phyloP scores from a whole-genome alignment of 2,329 filamentous ascomycete genomes.

The Trichoderma endophyticum region DNA sequence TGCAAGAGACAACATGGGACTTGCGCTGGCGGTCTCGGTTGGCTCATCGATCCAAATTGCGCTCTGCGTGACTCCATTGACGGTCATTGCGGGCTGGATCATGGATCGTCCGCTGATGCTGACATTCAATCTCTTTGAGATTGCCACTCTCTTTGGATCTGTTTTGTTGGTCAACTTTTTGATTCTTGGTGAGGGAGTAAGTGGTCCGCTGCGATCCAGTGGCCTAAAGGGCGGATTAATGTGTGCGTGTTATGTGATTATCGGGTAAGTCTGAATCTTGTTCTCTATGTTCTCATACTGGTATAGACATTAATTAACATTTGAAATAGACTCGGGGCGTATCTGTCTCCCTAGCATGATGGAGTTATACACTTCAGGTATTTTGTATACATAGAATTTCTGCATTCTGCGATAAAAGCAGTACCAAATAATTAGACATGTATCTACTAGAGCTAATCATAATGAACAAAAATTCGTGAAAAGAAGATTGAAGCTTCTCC shows the following conservation, averaged over 20 bases:
- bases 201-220: conserved; percentile 57
- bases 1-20: conserved; percentile 58
- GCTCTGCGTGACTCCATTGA: conserved; percentile 57
- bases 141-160: conserved; percentile 66
- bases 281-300: neutral
- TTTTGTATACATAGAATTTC: conserved; percentile 1
- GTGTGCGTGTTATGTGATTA: conserved; percentile 53
- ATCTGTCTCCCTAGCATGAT: conserved; percentile 12
- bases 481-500: neutral
- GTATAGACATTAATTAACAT: neutral
- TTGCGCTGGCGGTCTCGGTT: conserved; percentile 59
- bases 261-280: conserved; percentile 33
- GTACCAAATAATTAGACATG: neutral
- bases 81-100: conserved; percentile 59
- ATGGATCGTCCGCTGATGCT: conserved; percentile 57
- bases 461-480: conserved; percentile 5
- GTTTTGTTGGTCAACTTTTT: conserved; percentile 72
- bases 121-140: conserved; percentile 74
- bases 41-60: conserved; percentile 61
- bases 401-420: neutral
- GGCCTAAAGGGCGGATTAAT: conserved; percentile 54
- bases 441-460: neutral
- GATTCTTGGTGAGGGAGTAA: conserved; percentile 65
- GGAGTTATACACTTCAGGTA: neutral
- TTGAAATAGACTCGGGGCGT: conserved; percentile 7